Evolutionary conservation across 2,329 filamentous ascomycete genomes (phyloP).

Genomic region (Ambrosiella beaveri): DNA sequence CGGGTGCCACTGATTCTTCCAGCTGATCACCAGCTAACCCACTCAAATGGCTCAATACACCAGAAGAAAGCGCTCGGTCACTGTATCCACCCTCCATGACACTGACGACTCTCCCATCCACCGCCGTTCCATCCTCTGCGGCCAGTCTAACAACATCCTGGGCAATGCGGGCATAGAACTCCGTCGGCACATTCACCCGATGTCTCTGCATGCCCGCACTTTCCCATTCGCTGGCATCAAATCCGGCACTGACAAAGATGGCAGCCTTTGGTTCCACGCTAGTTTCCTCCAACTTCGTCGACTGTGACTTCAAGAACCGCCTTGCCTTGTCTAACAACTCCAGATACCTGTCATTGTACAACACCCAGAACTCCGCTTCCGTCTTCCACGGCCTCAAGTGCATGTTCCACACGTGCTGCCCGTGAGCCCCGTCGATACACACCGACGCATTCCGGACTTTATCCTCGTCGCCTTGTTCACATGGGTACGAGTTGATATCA

Average conservation of each 20-base stretch:
- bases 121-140: constrained; percentile 57
- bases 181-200: constrained; percentile 86
- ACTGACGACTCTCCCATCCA: constrained; percentile 76
- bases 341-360: constrained; percentile 68
- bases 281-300: constrained; percentile 41
- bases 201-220: constrained; percentile 86
- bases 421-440: constrained; percentile 86
- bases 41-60: constrained; percentile 76
- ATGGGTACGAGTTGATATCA: constrained; percentile 97
- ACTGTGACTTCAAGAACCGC: constrained; percentile 56
- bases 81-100: constrained; percentile 94
- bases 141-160: constrained; percentile 70
- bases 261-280: constrained; percentile 57
- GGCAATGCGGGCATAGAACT: constrained; percentile 86
- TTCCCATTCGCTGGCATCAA: constrained; percentile 94
- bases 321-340: constrained; percentile 67
- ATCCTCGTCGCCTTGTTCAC: constrained; percentile 79
- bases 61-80: constrained; percentile 73
- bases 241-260: constrained; percentile 89
- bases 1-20: constrained; percentile 14
- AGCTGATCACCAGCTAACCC: constrained; percentile 49
- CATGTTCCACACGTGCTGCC: constrained; percentile 90
- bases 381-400: constrained; percentile 80
- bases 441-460: constrained; percentile 89
- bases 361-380: constrained; percentile 67